Conservation (phyloP, 352 stramenopile species). For the Achlya hypogyna region DNA sequence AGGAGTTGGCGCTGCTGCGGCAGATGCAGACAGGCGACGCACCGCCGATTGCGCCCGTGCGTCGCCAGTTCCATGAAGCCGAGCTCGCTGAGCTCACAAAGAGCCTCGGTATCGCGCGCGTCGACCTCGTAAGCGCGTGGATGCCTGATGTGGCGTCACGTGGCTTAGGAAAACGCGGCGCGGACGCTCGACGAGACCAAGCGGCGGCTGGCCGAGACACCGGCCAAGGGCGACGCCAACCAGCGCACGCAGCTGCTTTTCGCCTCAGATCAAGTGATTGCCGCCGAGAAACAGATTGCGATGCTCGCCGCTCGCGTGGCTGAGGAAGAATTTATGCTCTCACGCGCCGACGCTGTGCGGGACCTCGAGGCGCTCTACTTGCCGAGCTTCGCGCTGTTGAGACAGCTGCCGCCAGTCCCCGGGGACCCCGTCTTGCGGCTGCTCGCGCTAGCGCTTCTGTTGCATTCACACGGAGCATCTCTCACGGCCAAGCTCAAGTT, state of each 20-base stretch:
- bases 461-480: constrained; percentile 36
- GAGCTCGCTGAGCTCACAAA: constrained; percentile 29
- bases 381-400: constrained; percentile 43
- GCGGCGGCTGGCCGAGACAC: neutral
- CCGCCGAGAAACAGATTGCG: constrained; percentile 49
- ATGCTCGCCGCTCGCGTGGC: constrained; percentile 40
- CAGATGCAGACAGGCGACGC: constrained; percentile 31
- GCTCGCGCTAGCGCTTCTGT: constrained; percentile 37
- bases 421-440: constrained; percentile 30
- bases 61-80: constrained; percentile 50
- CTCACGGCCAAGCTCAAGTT: constrained; percentile 63
- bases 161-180: constrained; percentile 3
- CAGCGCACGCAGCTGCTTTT: constrained; percentile 60
- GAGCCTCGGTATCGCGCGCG: neutral
- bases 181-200: constrained; percentile 10
- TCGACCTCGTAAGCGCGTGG: constrained; percentile 18
- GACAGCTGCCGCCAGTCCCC: constrained; percentile 5
- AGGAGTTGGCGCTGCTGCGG: constrained; percentile 29
- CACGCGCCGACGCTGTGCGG: constrained; percentile 43
- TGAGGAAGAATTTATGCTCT: constrained; percentile 63
- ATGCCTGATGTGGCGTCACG: too few relatives aligned
- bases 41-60: constrained; percentile 36
- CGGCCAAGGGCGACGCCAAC: constrained; percentile 30
- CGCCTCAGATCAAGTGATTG: constrained; percentile 61
- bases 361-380: constrained; percentile 57